Percentiles rank a stretch among this genome's conserved stretches.
These are phyloP conservation scores for Astrephomene gubernaculifera DNA, from an alignment of 139 green algal species.

Conservation along the genomic window DNA sequence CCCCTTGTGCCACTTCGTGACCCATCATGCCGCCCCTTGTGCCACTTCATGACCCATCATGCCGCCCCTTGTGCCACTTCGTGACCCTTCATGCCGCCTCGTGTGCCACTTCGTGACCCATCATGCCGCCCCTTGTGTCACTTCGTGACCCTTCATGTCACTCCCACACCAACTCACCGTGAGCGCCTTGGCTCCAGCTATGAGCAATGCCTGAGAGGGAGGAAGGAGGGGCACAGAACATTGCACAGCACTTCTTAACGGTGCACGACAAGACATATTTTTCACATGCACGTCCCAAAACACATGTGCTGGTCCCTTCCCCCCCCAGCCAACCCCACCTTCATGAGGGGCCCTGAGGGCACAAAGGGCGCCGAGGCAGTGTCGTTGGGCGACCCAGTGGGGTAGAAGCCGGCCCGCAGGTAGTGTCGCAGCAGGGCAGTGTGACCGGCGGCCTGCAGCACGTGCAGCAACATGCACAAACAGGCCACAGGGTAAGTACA, in stretches of 20 bases:
- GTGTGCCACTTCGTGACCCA: too few species aligned
- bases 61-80: too few species aligned
- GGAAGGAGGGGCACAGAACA: neutral
- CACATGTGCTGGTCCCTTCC: too few species aligned
- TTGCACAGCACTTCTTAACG: neutral
- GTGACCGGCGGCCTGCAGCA: conserved; percentile 50
- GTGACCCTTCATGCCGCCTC: too few species aligned
- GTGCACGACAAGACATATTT: too few species aligned
- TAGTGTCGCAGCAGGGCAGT: conserved; percentile 80
- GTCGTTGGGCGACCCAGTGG: conserved; percentile 30
- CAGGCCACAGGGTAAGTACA: neutral
- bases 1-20: too few species aligned
- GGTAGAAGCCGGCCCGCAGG: conserved; percentile 73
- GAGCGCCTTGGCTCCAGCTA: neutral
- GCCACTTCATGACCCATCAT: too few species aligned
- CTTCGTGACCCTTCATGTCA: too few species aligned
- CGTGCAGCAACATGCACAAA: neutral
- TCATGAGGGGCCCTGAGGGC: conserved; percentile 76
- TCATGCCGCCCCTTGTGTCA: too few species aligned
- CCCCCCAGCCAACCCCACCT: conserved; percentile 76
- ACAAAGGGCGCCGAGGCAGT: neutral
- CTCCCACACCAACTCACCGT: neutral
- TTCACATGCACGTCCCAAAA: too few species aligned
- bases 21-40: too few species aligned
- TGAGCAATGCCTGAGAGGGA: neutral